phyloP scores from a whole-genome alignment of 2,329 filamentous ascomycete species.

The Trichoderma hamatum region DNA sequence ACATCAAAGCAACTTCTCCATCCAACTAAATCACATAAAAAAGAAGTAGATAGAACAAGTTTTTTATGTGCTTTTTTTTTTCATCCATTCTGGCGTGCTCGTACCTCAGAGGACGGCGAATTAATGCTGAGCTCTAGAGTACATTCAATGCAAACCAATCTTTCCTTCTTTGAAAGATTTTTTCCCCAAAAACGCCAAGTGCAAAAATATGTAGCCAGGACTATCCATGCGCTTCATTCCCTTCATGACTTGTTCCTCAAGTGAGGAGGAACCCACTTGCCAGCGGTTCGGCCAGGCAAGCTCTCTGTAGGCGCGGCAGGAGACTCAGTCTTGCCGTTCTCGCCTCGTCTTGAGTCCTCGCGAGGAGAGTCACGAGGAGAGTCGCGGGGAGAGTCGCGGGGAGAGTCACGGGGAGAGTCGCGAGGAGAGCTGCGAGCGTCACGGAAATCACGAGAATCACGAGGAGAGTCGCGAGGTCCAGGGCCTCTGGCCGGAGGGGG shows the following conservation, averaged over 20 bases:
- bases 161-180: constrained; percentile 33
- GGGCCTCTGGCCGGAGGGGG: constrained; percentile 21
- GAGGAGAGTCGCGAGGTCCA: constrained; percentile 24
- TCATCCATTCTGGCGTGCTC: constrained; percentile 38
- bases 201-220: constrained; percentile 35
- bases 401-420: neutral
- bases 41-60: neutral
- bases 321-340: constrained; percentile 46
- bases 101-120: constrained; percentile 38
- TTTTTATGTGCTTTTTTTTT: constrained; percentile 26
- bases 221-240: constrained; percentile 26
- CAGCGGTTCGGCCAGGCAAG: constrained; percentile 56
- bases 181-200: constrained; percentile 42
- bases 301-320: constrained; percentile 51
- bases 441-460: neutral
- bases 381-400: neutral
- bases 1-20: neutral
- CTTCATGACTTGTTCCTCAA: constrained; percentile 40
- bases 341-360: constrained; percentile 46
- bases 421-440: neutral
- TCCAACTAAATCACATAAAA: constrained; percentile 1
- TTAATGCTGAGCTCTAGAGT: constrained; percentile 44
- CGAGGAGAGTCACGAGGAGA: neutral
- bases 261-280: constrained; percentile 63
- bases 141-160: constrained; percentile 42